Evolutionary conservation across 805 yeast genomes (phyloP).

Genomic region (Saturnispora serradocipensis): DNA sequence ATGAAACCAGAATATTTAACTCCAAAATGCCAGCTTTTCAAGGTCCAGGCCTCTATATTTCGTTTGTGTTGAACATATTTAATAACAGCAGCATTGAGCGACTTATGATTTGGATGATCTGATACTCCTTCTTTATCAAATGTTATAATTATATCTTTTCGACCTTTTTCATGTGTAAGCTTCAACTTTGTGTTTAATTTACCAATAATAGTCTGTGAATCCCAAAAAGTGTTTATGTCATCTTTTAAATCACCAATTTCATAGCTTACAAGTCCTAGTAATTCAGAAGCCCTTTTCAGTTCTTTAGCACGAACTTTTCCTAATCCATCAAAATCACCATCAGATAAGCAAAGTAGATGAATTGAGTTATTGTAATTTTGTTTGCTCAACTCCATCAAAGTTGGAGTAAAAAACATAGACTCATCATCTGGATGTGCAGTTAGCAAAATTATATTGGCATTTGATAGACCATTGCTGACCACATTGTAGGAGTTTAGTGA

Average conservation of each 20-base stretch:
- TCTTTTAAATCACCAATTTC: constrained; percentile 51
- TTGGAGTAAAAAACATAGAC: constrained; percentile 92
- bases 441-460: constrained; percentile 28
- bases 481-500: constrained; percentile 18
- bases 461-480: constrained; percentile 11
- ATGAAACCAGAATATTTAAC: constrained; percentile 43
- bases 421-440: constrained; percentile 99
- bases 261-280: constrained; percentile 42
- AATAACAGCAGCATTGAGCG: constrained; percentile 45
- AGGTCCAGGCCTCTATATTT: constrained; percentile 16
- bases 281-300: constrained; percentile 41
- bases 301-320: constrained; percentile 60
- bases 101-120: constrained; percentile 75
- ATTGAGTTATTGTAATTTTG: constrained; percentile 41
- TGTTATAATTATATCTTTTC: constrained; percentile 41
- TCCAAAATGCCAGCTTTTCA: constrained; percentile 26
- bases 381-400: constrained; percentile 44
- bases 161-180: neutral
- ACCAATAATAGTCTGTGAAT: constrained; percentile 30
- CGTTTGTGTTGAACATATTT: constrained; percentile 22
- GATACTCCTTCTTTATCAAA: constrained; percentile 83
- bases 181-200: constrained; percentile 24
- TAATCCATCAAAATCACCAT: constrained; percentile 68
- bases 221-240: constrained; percentile 65
- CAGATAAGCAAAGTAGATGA: constrained; percentile 59